Base-by-base conservation (phyloP, 305 asterid genomes). In the Andrographis paniculata region DNA sequence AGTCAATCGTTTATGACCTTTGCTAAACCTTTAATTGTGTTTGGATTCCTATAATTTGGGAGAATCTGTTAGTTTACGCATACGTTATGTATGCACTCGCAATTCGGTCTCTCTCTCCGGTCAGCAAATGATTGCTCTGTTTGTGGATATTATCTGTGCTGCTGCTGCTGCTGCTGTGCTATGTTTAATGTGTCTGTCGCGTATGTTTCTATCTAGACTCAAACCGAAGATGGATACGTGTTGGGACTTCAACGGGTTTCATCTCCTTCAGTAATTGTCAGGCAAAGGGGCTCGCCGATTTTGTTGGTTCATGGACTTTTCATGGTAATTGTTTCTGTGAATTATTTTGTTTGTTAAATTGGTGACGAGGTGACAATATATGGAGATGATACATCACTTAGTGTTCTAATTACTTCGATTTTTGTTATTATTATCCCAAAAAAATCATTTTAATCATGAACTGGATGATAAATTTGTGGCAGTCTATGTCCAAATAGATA, bases 201-300 rank as follows among this genome's bases (percentile, higher is more conserved):
- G 37, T 6, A 3, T 31, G 19, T 58, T 48, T 7, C 44, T 65
- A 15, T 4, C 61, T 73, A 89, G 98, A 68, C 77, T 39, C 64
- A 63, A 61, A 91, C 99, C 11, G 58, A 74, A 60, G 99, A 91
- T 77, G 99, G 96, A 21, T 89, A 55, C 65, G 31, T 85, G 24
- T 68, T 89, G 67, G 98, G 96, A 15, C 88, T 89, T 61, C 98
- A 89, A 59, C 94, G 94, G 17, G 95, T 89, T 50, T 70, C 93
- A 17, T 73, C 95, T 51, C 69, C 76, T 56, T 66, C 79, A 9
- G 67, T 52, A 15, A 27, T 33, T 55, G 47, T 74, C 49, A 62
- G 47, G 16, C 55, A 62, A 55, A 63, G 19, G 39, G 72, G 81
- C 43, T 70, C 75, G 56, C 95, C 99, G 0, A 88, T 86, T 53